Conservation (phyloP, 805 yeast species). For the Monosporozyma aquatica region DNA sequence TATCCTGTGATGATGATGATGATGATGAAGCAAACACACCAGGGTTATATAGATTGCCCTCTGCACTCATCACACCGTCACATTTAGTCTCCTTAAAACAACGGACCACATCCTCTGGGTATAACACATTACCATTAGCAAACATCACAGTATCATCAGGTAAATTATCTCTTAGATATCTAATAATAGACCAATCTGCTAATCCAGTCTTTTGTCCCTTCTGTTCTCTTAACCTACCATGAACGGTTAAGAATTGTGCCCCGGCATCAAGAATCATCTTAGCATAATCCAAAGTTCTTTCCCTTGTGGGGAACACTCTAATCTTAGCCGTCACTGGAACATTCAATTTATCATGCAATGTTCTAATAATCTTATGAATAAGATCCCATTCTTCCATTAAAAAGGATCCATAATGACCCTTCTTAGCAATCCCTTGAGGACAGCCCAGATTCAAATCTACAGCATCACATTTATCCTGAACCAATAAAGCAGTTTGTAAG, state of each 20-base stretch:
- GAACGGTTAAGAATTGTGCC: slow-evolving; percentile 90
- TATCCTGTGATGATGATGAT: slow-evolving; percentile 32
- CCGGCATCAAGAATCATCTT: slow-evolving; percentile 85
- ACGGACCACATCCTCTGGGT: slow-evolving; percentile 71
- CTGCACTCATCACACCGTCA: slow-evolving; percentile 97
- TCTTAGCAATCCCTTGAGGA: slow-evolving; percentile 94
- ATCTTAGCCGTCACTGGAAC: slow-evolving; percentile 95
- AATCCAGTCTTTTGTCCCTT: slow-evolving; percentile 94
- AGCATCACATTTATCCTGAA: slow-evolving; percentile 84
- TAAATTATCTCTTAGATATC: slow-evolving; percentile 66
- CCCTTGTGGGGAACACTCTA: slow-evolving; percentile 75
- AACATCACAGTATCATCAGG: slow-evolving; percentile 77
- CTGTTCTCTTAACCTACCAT: slow-evolving; percentile 94
- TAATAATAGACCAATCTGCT: slow-evolving; percentile 84
- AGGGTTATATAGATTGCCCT: slow-evolving; percentile 89
- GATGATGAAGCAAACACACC: slow-evolving; percentile 63
- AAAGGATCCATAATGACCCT: slow-evolving; percentile 93
- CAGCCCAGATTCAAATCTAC: slow-evolving; percentile 94
- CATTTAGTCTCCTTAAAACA: slow-evolving; percentile 56
- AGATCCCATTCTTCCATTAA: slow-evolving; percentile 96
- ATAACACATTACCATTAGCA: slow-evolving; percentile 90
- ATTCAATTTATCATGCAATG: slow-evolving; percentile 61
- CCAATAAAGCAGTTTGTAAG: slow-evolving; percentile 69
- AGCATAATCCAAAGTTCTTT: slow-evolving; percentile 79
- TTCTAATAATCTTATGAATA: slow-evolving; percentile 60